Conservation (phyloP, 2,329 filamentous ascomycete species). For the Scytalidium lignicola region DNA sequence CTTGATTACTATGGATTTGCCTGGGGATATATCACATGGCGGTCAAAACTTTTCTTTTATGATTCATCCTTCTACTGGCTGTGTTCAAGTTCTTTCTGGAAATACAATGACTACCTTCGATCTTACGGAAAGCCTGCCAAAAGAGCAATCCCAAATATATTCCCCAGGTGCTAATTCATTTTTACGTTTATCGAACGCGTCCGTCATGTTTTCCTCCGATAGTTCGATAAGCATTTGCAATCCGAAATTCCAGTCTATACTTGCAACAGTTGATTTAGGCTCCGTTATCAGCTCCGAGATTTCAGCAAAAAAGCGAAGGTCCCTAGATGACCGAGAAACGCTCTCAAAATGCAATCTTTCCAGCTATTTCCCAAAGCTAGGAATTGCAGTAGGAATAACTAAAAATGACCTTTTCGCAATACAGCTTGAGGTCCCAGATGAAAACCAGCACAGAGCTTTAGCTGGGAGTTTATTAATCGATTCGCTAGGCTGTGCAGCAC, state of each 20-base stretch:
- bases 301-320: conserved; percentile 22
- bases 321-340: conserved; percentile 6
- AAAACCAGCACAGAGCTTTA: conserved; percentile 49
- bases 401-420: conserved; percentile 61
- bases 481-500: conserved; percentile 63
- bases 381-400: conserved; percentile 60
- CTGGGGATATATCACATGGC: conserved; percentile 6
- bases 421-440: conserved; percentile 59
- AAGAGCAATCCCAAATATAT: conserved; percentile 49
- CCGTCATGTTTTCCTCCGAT: conserved; percentile 56
- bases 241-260: conserved; percentile 55
- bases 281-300: neutral
- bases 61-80: conserved; percentile 58
- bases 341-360: conserved; percentile 38
- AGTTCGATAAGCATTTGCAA: conserved; percentile 60
- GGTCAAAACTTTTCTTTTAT: conserved; percentile 35
- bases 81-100: conserved; percentile 53
- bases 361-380: conserved; percentile 60
- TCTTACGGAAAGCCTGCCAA: conserved; percentile 57
- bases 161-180: conserved; percentile 55
- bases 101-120: conserved; percentile 57
- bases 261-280: conserved; percentile 34
- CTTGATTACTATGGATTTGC: conserved; percentile 19
- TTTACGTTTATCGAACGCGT: conserved; percentile 59
- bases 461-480: conserved; percentile 64